Conservation (phyloP, 805 yeast genomes). For the Metschnikowia anglica region DNA sequence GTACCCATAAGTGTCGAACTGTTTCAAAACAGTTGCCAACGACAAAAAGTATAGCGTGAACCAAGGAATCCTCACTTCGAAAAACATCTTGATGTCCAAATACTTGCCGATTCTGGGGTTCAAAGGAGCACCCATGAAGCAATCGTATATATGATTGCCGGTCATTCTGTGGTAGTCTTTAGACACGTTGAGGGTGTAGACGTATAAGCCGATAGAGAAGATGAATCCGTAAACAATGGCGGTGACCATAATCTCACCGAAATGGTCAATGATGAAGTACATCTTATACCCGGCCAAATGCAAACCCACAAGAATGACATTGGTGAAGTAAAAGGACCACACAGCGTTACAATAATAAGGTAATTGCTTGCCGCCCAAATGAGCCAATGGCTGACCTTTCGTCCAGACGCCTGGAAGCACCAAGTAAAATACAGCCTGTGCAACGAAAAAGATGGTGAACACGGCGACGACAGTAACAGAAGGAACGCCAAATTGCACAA, state of each 20-base stretch:
- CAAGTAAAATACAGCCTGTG: constrained; percentile 74
- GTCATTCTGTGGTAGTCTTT: constrained; percentile 88
- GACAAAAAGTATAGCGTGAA: constrained; percentile 79
- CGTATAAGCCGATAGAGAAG: constrained; percentile 67
- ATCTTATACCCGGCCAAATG: constrained; percentile 79
- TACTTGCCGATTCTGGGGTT: constrained; percentile 92
- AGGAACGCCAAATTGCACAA: constrained; percentile 58
- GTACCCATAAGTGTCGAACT: constrained; percentile 76
- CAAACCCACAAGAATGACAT: constrained; percentile 54
- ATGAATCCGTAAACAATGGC: constrained; percentile 78
- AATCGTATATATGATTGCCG: constrained; percentile 85
- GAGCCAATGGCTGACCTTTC: constrained; percentile 88
- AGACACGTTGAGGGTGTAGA: constrained; percentile 61
- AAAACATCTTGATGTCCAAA: constrained; percentile 89
- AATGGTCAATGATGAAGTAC: constrained; percentile 71
- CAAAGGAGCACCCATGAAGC: constrained; percentile 96
- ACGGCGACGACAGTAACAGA: constrained; percentile 60
- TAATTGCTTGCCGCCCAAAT: constrained; percentile 73
- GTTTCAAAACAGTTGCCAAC: constrained; percentile 71
- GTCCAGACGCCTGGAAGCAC: constrained; percentile 93
- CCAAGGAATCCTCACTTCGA: constrained; percentile 98
- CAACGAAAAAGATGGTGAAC: constrained; percentile 65
- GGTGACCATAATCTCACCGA: constrained; percentile 90
- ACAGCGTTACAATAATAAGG: constrained; percentile 94
- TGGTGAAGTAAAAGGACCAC: constrained; percentile 73